Evolutionary conservation across 2,329 filamentous ascomycete genomes (phyloP), one percentile per base, ranked within the genome.

Genomic region (Pseudogymnoascus sp.): DNA sequence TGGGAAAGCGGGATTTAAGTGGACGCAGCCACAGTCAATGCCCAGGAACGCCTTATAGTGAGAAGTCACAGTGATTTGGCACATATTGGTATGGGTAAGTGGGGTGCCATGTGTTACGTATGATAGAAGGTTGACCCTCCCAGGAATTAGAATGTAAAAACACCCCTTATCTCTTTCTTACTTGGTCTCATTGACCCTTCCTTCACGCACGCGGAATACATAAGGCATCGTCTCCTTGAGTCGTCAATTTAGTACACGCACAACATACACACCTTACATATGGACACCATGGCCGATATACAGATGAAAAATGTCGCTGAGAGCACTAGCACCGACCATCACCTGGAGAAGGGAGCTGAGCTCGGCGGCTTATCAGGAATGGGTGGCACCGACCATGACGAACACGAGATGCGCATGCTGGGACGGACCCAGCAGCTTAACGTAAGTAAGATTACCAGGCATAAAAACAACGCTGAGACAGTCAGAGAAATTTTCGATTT

Each of bases 401-500:
- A 69, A 28, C 65, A 66, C 20, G 72, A 74, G 62, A 74, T 75
- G 72, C 61, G 63, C 39, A 69, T 69, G 28, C 59, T 71, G 47
- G 70, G 71, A 35, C 68, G 69, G 62, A 67, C 68, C 20, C 69
- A 71, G 57, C 66, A 70, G 57, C 66, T 70, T 41, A 68, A 69
- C 61, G 68, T 68, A 47, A 28, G 59, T 15, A 18, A 20, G 14
- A 35, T 22, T 22, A 12, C 28, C 50, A 30, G 35, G 3, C 28
- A 22, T 61, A 30, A n/a, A 37, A 12, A 28, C 15, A 12, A 12
- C 14, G n/a, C 39, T 35, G 30, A 60, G n/a, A 18, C 20, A 25
- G 22, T 60, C 43, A 75, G 68, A 67, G 74, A 58, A 76, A 74
- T 63, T 78, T 77, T 64, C 70, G 71, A 4, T 75, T 75, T 59